Conservation (phyloP, 2,329 filamentous ascomycete species). For the Ophiosphaerella korrae region DNA sequence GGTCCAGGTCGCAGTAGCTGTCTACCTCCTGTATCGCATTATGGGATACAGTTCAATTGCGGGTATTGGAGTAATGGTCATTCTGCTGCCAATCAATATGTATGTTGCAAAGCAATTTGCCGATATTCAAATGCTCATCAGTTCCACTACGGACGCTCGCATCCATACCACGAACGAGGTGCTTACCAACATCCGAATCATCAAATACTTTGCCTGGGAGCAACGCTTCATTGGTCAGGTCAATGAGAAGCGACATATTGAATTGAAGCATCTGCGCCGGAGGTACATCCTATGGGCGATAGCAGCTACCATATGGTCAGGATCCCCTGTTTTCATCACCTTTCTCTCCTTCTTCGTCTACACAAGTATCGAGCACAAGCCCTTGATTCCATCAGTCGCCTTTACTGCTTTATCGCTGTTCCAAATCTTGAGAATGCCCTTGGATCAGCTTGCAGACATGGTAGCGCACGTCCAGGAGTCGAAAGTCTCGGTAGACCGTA, state of each 20-base stretch:
- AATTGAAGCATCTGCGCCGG: slow-evolving; percentile 77
- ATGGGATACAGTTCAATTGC: slow-evolving; percentile 93
- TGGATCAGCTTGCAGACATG: slow-evolving; percentile 98
- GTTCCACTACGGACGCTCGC: slow-evolving; percentile 90
- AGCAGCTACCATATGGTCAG: slow-evolving; percentile 95
- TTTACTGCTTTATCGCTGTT: slow-evolving; percentile 97
- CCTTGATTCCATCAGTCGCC: slow-evolving; percentile 86
- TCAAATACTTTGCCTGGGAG: slow-evolving; percentile 99
- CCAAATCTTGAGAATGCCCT: slow-evolving; percentile 85
- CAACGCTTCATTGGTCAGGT: slow-evolving; percentile 84
- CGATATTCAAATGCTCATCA: slow-evolving; percentile 84
- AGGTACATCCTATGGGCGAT: slow-evolving; percentile 90
- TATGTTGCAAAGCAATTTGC: slow-evolving; percentile 84
- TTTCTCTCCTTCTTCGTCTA: slow-evolving; percentile 96
- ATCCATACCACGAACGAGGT: slow-evolving; percentile 98
- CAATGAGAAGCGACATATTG: slow-evolving; percentile 81
- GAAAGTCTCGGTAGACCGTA: slow-evolving; percentile 94
- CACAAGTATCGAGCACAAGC: slow-evolving; percentile 86
- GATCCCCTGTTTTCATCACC: slow-evolving; percentile 91
- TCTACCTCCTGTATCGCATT: slow-evolving; percentile 83
- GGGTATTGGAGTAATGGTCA: slow-evolving; percentile 85
- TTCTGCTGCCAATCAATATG: slow-evolving; percentile 90
- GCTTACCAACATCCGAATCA: slow-evolving; percentile 95
- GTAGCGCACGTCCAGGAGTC: slow-evolving; percentile 97
- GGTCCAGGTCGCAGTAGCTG: slow-evolving; percentile 81